Conservation (phyloP, 2,329 filamentous ascomycete species). For the Cadophora gregata region DNA sequence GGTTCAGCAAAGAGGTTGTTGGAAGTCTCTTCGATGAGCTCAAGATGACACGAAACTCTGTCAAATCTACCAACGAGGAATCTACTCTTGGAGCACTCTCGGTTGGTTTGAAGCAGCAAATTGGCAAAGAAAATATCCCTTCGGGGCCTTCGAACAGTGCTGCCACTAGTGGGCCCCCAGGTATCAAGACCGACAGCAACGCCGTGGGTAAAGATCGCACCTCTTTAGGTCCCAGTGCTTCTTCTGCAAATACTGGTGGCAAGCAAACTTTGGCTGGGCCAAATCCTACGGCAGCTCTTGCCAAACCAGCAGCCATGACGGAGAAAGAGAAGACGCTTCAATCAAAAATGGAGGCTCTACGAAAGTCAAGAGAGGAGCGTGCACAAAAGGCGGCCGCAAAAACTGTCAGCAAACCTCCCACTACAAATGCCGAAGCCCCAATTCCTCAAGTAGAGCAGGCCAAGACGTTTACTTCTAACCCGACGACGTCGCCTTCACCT, state of each 20-base stretch:
- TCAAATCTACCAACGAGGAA: constrained; percentile 23
- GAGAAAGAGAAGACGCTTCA: constrained; percentile 77
- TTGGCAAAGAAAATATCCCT: constrained; percentile 51
- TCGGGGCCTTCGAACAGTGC: neutral
- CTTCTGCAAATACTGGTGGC: constrained; percentile 47
- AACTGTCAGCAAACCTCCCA: constrained; percentile 26
- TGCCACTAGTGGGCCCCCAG: neutral
- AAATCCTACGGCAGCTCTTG: constrained; percentile 18
- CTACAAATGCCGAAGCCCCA: constrained; percentile 7
- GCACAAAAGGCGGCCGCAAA: constrained; percentile 47
- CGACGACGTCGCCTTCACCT: constrained; percentile 1
- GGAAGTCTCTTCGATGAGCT: constrained; percentile 71
- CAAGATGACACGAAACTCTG: constrained; percentile 53
- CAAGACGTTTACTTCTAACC: neutral
- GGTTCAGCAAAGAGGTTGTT: constrained; percentile 69
- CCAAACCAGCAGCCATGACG: constrained; percentile 51
- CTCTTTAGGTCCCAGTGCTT: constrained; percentile 36
- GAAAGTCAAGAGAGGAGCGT: constrained; percentile 59
- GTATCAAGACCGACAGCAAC: constrained; percentile 3
- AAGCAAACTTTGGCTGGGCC: neutral
- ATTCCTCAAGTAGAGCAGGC: constrained; percentile 19
- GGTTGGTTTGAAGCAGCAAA: neutral
- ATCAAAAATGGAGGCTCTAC: constrained; percentile 78
- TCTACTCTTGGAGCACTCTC: neutral
- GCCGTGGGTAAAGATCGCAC: neutral